phyloP scores from a whole-genome alignment of 768 basidiomycete genomes.

The Tephrocybe rancida region DNA sequence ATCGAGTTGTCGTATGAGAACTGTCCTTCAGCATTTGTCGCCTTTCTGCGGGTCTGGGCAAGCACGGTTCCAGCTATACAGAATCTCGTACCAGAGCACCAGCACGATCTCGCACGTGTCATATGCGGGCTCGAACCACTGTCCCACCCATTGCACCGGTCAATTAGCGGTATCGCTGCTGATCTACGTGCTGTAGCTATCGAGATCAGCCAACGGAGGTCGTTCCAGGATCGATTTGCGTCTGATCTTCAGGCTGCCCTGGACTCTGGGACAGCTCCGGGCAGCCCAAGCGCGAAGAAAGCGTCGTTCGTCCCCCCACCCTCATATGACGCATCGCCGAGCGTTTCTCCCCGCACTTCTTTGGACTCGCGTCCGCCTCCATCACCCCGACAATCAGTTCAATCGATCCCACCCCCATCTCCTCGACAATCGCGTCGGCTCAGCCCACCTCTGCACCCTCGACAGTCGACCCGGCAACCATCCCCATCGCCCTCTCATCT shows the following conservation, averaged over 20 bases:
- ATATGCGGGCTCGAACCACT: constrained; percentile 69
- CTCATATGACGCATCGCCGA: constrained; percentile 48
- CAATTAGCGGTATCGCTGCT: constrained; percentile 66
- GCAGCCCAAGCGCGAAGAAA: constrained; percentile 38
- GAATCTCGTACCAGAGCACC: constrained; percentile 56
- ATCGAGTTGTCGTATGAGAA: constrained; percentile 65
- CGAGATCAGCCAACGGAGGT: constrained; percentile 82
- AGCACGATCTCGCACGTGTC: constrained; percentile 82
- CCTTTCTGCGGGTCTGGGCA: constrained; percentile 78
- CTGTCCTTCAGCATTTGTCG: constrained; percentile 68
- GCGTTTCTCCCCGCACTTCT: constrained; percentile 18
- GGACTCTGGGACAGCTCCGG: constrained; percentile 52
- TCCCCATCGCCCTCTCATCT: constrained; percentile 28
- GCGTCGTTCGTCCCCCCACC: constrained; percentile 77
- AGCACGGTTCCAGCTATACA: constrained; percentile 68
- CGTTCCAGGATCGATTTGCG: constrained; percentile 82
- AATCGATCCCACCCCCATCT: not conserved
- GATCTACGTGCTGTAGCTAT: constrained; percentile 86
- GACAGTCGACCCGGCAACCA: constrained; percentile 5
- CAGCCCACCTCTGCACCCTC: constrained; percentile 16
- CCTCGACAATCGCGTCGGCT: not conserved
- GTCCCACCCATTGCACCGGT: constrained; percentile 37
- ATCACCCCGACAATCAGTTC: not conserved
- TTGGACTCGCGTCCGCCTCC: constrained; percentile 9
- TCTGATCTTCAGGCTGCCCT: constrained; percentile 78